These are phyloP conservation scores for Amanita exitialis DNA, from an alignment of 768 basidiomycete species.

Conservation along the genomic window DNA sequence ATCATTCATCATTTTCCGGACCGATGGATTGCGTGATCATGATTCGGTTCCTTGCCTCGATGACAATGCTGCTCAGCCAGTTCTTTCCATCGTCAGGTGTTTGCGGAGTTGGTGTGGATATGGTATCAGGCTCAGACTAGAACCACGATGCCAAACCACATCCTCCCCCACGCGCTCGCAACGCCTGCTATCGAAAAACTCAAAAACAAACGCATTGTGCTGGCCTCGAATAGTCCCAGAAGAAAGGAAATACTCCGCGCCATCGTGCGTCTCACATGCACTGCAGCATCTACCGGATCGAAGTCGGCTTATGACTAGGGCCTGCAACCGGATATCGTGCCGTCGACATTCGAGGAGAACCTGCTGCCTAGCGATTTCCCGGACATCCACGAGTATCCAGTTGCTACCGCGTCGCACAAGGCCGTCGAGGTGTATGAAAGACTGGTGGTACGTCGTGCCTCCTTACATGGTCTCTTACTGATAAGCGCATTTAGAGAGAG, in stretches of 20 bases:
- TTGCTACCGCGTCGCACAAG: conserved; percentile 24
- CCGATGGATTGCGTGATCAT: no score
- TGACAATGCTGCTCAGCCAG: no score
- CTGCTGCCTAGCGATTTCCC: not conserved
- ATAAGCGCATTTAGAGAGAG: conserved; percentile 13
- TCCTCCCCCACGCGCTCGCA: conserved; percentile 56
- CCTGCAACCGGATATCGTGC: conserved; percentile 29
- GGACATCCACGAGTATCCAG: conserved; percentile 25
- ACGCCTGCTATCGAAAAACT: conserved; percentile 59
- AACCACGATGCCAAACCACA: conserved; percentile 27
- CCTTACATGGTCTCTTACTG: no score
- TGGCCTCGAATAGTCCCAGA: conserved; percentile 83
- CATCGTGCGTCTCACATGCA: conserved; percentile 42
- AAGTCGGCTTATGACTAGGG: conserved; percentile 19
- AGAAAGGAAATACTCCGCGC: conserved; percentile 74
- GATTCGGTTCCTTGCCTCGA: no score
- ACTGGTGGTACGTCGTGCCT: conserved; percentile 18
- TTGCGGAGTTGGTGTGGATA: no score
- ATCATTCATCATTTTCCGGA: no score
- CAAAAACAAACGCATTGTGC: conserved; percentile 63
- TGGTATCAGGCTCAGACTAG: no score
- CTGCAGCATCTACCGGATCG: not conserved
- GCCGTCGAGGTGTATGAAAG: conserved; percentile 27
- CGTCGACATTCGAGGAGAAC: conserved; percentile 19
- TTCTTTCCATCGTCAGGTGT: no score